Percentiles rank a stretch among this genome's conserved stretches.
Conservation (phyloP, 352 stramenopile species). For the Globisporangium okanoganense region DNA sequence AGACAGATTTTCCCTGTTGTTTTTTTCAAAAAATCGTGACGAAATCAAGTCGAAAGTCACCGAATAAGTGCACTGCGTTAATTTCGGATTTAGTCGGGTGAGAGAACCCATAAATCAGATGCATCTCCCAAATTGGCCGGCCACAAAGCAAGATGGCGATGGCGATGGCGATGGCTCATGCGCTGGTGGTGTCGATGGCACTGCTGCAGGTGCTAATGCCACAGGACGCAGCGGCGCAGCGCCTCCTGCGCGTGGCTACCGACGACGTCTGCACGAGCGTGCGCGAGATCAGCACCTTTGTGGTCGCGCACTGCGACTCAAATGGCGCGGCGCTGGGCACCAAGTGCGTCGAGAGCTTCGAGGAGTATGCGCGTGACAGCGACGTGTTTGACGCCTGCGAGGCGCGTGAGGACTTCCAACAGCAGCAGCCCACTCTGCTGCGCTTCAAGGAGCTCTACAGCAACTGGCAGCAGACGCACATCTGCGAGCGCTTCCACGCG, state of each 20-base stretch:
- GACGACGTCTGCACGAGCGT: constrained; percentile 36
- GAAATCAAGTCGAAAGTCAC: too few relatives aligned
- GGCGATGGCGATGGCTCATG: neutral
- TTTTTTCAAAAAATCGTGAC: too few relatives aligned
- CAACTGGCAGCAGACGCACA: constrained; percentile 39
- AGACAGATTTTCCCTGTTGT: too few relatives aligned
- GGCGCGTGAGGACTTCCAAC: constrained; percentile 4
- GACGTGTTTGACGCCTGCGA: constrained; percentile 38
- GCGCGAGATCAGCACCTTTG: constrained; percentile 36
- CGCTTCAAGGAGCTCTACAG: constrained; percentile 41
- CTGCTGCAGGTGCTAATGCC: neutral
- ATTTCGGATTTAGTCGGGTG: neutral
- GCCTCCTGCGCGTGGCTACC: neutral
- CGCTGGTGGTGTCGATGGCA: neutral
- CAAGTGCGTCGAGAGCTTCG: constrained; percentile 46
- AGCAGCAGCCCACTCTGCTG: neutral
- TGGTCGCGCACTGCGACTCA: constrained; percentile 27
- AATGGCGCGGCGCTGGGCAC: constrained; percentile 6
- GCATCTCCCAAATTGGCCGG: neutral
- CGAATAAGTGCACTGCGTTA: too few relatives aligned
- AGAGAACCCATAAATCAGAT: neutral
- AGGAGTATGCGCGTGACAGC: constrained; percentile 43
- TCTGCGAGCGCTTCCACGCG: constrained; percentile 46
- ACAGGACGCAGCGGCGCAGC: neutral
- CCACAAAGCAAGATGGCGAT: neutral